Evolutionary conservation across 2,329 filamentous ascomycete genomes (phyloP), one percentile per base, ranked within the genome.

Genomic region (Diplodia mutila): DNA sequence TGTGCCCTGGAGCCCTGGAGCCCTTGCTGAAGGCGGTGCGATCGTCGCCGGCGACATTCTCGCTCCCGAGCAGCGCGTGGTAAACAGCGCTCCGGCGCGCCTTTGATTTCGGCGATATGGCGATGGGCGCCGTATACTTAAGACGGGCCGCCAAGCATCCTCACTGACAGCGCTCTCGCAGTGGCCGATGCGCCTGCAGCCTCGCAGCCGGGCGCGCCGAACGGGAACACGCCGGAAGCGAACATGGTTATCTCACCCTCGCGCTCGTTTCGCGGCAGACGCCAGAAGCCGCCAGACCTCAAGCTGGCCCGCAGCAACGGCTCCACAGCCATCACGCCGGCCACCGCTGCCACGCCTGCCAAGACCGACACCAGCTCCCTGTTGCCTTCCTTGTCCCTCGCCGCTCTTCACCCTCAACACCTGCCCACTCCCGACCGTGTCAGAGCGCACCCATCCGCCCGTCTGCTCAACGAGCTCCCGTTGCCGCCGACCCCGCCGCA

Each of bases 291-390:
- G 7, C 72, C 75, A n/a, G 74, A 74, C 9, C 73, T 80, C 8
- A 77, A 71, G 32, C 70, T 80, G 12, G 70, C 68, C 32, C 69
- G 71, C 32, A 78, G 76, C 72, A 80, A 80, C 74, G 78, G 78
- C 52, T 74, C 78, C n/a, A 79, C 78, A 42, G 78, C 77, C 8
- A 42, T 61, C 25, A 49, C 57, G 23, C 69, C 67, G 77, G 11
- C 75, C 75, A 29, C 69, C 46, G 69, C 67, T 78, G 12, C 76
- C 75, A 39, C 70, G 73, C 21, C 61, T 49, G 54, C 53, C 67
- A 68, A 65, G 53, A 54, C 71, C 72, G 39, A 74, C 75, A 42
- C 66, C 63, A 59, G 55, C 72, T 54, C 51, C 54, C 66, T 66
- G 66, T 34, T 68, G 51, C 37, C 61, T 70, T 23, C 63, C 48